phyloP scores from a whole-genome alignment of 2,329 filamentous ascomycete species.

The Diaporthe longicolla region DNA sequence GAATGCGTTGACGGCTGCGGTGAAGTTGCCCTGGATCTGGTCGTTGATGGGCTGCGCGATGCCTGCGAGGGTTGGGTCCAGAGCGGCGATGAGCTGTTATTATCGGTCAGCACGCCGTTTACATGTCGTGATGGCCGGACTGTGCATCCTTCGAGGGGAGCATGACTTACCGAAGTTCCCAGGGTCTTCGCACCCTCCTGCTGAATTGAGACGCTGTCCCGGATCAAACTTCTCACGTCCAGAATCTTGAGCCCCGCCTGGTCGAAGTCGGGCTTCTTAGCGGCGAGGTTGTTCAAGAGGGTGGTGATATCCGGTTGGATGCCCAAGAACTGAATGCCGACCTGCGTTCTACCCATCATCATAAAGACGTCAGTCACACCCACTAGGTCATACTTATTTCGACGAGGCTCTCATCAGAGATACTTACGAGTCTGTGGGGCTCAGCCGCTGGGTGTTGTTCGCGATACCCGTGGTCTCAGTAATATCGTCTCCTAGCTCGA shows the following conservation, averaged over 20 bases:
- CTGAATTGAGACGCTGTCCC: slow-evolving; percentile 28
- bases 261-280: slow-evolving; percentile 29
- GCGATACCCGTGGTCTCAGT: background rate
- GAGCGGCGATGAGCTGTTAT: slow-evolving; percentile 16
- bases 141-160: too few relatives aligned
- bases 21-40: slow-evolving; percentile 39
- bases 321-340: slow-evolving; percentile 26
- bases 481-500: slow-evolving; percentile 20
- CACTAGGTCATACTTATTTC: too few relatives aligned
- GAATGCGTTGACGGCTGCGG: slow-evolving; percentile 27
- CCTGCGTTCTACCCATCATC: background rate
- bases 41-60: slow-evolving; percentile 37
- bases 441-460: slow-evolving; percentile 1
- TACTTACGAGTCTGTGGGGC: slow-evolving; percentile 26
- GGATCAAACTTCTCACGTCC: slow-evolving; percentile 35
- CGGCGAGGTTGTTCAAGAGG: slow-evolving; percentile 20
- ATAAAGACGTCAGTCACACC: background rate
- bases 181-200: slow-evolving; percentile 13
- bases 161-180: slow-evolving; percentile 22
- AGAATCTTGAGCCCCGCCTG: slow-evolving; percentile 20
- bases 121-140: too few relatives aligned
- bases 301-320: slow-evolving; percentile 33
- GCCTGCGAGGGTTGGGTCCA: slow-evolving; percentile 24
- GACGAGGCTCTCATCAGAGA: too few relatives aligned
- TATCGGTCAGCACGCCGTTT: background rate